Percentiles rank a stretch among this genome's conserved stretches.
Evolutionary conservation across 2,329 filamentous ascomycete species (phyloP).

Genomic region (Magnaporthiopsis incrustans): DNA sequence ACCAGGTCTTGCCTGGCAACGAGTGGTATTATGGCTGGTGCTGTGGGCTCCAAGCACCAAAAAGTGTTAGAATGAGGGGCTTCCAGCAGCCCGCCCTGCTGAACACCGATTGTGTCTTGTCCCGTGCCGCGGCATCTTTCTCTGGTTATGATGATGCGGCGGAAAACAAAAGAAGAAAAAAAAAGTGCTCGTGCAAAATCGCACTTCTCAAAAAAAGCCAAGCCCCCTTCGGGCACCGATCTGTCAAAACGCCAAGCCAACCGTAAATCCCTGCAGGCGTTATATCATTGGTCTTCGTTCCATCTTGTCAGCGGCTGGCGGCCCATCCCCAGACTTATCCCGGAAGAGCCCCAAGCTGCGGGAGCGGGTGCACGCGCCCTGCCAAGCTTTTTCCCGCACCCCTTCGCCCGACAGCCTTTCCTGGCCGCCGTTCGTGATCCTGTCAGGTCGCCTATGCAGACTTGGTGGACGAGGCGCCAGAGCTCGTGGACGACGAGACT

Average conservation of each 20-base stretch:
- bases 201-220: background rate
- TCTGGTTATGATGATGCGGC: background rate
- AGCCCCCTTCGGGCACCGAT: background rate
- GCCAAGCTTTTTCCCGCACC: background rate
- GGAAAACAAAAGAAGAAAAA: background rate
- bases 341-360: background rate
- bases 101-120: background rate
- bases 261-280: background rate
- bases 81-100: background rate
- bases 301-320: no score
- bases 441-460: background rate
- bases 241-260: background rate
- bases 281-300: background rate
- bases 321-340: background rate
- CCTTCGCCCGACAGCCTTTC: background rate
- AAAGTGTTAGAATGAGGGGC: no score
- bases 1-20: no score
- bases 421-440: background rate
- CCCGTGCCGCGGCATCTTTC: no score
- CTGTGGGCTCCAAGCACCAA: no score
- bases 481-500: conserved; percentile 9
- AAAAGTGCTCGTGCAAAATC: background rate
- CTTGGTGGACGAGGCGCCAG: conserved; percentile 5
- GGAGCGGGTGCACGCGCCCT: background rate
- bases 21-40: background rate